These are phyloP conservation scores for Combretum micranthum DNA, from an alignment of 345 rosid species.

Conservation along the genomic window DNA sequence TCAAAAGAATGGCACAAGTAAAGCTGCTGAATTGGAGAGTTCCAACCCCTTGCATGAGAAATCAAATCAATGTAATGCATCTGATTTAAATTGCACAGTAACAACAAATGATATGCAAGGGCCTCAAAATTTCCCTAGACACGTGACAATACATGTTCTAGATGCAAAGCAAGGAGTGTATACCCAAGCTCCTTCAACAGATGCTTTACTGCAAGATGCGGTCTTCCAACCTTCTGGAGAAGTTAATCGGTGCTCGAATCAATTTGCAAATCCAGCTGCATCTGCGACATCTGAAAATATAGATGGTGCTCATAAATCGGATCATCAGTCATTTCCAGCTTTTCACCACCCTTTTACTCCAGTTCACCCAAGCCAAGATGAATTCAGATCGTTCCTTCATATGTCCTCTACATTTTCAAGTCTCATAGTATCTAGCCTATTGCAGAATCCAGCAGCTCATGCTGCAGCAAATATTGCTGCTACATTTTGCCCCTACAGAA, in stretches of 20 bases:
- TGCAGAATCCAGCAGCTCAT: conserved; percentile 83
- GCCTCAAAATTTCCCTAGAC: conserved; percentile 62
- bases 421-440: conserved; percentile 56
- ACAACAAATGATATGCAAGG: conserved; percentile 39
- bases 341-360: conserved; percentile 45
- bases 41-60: conserved; percentile 29
- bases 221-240: conserved; percentile 42
- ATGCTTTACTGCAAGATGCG: conserved; percentile 36
- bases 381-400: conserved; percentile 61
- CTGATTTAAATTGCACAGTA: conserved; percentile 18
- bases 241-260: conserved; percentile 31
- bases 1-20: conserved; percentile 39
- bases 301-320: conserved; percentile 28
- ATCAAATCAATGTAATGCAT: conserved; percentile 24
- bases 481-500: conserved; percentile 64
- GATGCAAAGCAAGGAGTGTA: conserved; percentile 44
- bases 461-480: conserved; percentile 83
- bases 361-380: conserved; percentile 48
- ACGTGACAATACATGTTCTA: conserved; percentile 50
- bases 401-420: conserved; percentile 66
- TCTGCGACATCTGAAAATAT: conserved; percentile 48
- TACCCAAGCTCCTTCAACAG: conserved; percentile 30
- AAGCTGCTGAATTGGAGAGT: conserved; percentile 35
- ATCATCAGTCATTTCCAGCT: conserved; percentile 44
- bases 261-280: conserved; percentile 36